Conservation (phyloP, 202 grass and related monocot genomes). For the Setaria italica region DNA sequence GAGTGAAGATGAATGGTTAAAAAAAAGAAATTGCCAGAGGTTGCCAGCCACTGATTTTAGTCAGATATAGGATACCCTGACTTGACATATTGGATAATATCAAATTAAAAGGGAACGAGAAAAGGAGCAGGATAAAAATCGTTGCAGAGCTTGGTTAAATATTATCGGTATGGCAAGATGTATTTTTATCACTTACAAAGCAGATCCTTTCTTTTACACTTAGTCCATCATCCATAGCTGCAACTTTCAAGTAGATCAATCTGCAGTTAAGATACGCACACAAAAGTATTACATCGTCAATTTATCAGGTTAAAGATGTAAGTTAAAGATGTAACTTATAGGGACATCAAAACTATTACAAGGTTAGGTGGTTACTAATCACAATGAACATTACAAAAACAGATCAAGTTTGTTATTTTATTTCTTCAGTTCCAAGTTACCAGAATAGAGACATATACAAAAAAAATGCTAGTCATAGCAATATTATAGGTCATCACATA, state of each 20-base stretch:
- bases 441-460: constrained; percentile 16
- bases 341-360: neutral
- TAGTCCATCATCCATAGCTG: constrained; percentile 87
- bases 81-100: constrained; percentile 13
- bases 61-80: constrained; percentile 28
- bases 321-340: constrained; percentile 22
- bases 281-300: constrained; percentile 37
- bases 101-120: constrained; percentile 15
- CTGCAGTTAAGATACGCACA: constrained; percentile 59
- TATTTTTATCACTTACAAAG: constrained; percentile 68
- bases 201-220: constrained; percentile 93
- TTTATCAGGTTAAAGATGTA: constrained; percentile 25
- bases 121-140: constrained; percentile 7
- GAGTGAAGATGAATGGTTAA: constrained; percentile 21
- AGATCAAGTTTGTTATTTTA: constrained; percentile 24
- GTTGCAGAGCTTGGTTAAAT: constrained; percentile 14
- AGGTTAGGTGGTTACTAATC: neutral
- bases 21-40: neutral
- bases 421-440: constrained; percentile 1
- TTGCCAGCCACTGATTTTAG: constrained; percentile 12
- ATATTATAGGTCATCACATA: constrained; percentile 38
- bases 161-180: neutral
- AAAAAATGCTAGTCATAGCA: neutral
- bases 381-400: constrained; percentile 17
- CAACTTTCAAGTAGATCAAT: constrained; percentile 95